phyloP scores from a whole-genome alignment of 257 asterid species.

The Schizonepeta tenuifolia region DNA sequence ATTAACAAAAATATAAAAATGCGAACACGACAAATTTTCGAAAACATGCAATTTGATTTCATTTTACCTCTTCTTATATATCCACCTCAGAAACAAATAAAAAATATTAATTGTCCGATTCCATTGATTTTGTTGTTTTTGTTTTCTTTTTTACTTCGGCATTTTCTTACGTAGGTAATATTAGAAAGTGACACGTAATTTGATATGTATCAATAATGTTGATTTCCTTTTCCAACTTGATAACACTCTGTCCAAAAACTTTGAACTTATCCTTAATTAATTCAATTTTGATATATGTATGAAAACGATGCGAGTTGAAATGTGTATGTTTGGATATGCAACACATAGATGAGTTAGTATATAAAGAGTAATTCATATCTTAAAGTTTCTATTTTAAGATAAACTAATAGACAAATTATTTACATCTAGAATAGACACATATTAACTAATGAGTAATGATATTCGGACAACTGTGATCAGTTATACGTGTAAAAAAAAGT shows the following conservation, averaged over 20 bases:
- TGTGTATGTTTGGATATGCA: slow-evolving; percentile 12
- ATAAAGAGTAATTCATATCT: neutral
- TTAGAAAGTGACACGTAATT: slow-evolving; percentile 28
- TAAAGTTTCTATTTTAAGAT: no score
- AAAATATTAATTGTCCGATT: neutral
- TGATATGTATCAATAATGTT: neutral
- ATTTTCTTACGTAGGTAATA: slow-evolving; percentile 1
- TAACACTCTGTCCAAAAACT: slow-evolving; percentile 17
- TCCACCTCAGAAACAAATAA: slow-evolving; percentile 7
- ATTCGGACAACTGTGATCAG: no score
- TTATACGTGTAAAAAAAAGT: no score
- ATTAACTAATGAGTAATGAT: no score
- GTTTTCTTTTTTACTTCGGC: neutral
- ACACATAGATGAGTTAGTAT: neutral
- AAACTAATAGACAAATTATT: no score
- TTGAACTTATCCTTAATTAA: slow-evolving; percentile 23
- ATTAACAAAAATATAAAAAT: neutral
- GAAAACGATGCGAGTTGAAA: slow-evolving; percentile 35
- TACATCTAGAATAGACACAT: no score
- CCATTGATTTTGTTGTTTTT: neutral
- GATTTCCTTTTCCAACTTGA: slow-evolving; percentile 33
- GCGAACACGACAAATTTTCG: slow-evolving; percentile 25
- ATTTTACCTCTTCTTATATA: slow-evolving; percentile 35
- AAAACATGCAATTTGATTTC: slow-evolving; percentile 16
- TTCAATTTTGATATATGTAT: neutral